Percentiles rank a stretch among this genome's conserved stretches.
Evolutionary conservation across 2,329 filamentous ascomycete genomes (phyloP).

Genomic region (Claviceps citrina): DNA sequence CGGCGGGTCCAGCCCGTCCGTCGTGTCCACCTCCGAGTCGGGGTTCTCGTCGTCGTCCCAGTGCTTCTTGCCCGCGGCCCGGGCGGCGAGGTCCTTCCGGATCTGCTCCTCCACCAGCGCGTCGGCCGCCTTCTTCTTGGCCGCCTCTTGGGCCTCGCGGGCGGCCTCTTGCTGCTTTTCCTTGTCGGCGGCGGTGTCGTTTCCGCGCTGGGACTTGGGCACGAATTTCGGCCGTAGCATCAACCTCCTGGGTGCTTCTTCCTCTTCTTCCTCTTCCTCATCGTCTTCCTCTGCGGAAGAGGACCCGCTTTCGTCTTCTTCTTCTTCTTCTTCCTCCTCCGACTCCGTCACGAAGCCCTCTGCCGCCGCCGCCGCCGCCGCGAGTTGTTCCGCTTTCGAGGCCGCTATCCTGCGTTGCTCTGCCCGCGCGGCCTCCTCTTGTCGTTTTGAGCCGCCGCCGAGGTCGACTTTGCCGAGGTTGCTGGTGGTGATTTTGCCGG

Average conservation of each 20-base stretch:
- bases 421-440: conserved; percentile 30
- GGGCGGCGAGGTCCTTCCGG: conserved; percentile 61
- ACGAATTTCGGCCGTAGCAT: conserved; percentile 51
- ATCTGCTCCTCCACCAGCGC: conserved; percentile 79
- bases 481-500: conserved; percentile 40
- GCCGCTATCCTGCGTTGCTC: conserved; percentile 32
- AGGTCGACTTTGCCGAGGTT: conserved; percentile 38
- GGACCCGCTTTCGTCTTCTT: conserved; percentile 5
- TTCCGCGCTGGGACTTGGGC: conserved; percentile 39
- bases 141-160: conserved; percentile 39
- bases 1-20: conserved; percentile 67
- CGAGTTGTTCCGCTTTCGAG: conserved; percentile 33
- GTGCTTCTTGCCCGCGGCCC: conserved; percentile 61
- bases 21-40: conserved; percentile 70
- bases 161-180: conserved; percentile 21
- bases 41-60: conserved; percentile 70
- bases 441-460: conserved; percentile 27
- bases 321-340: conserved; percentile 28
- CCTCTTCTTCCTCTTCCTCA: conserved; percentile 33
- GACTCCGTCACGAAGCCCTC: conserved; percentile 46
- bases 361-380: conserved; percentile 43
- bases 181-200: conserved; percentile 12
- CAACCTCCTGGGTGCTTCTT: conserved; percentile 39
- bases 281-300: too few relatives aligned
- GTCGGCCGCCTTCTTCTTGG: conserved; percentile 55